Evolutionary conservation across 2,329 filamentous ascomycete species (phyloP), one percentile per base, ranked within the genome.

Genomic region (Tolypocladium amazonense): DNA sequence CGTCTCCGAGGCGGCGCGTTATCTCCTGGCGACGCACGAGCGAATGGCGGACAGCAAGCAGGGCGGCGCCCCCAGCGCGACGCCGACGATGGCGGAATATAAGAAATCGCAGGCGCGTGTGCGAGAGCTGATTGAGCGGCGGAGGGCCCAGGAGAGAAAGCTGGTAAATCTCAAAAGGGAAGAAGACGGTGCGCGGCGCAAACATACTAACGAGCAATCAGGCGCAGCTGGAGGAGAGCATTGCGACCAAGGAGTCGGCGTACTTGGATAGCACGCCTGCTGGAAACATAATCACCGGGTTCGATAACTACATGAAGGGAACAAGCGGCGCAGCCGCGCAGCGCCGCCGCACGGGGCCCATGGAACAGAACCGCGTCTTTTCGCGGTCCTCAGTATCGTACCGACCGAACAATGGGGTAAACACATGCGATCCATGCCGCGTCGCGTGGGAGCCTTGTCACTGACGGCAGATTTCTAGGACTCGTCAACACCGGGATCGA

Each of bases 231-330:
- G 94, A 99, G 77, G 90, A 96, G 56, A 82, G 84, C 64, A 97
- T 99, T 67, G 86, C 83, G 70, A 86, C 88, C 64, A 88, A 90
- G 69, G 94, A 99, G 73, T 85, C 87, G 60, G 82, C 87, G 23
- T 99, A 99, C 73, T 85, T 99, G 57, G 93, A 97, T 73, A 91
- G 91, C 68, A 95, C 92, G 5, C 88, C 87, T 18, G 85, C 81
- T 67, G 94, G 94, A 53, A 99, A 99, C 77, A 97, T 99, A 71
- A 93, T 99, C 72, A 92, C 90, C 56, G 94, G 94, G 27, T 99
- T 99, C 73, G 94, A 99, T 73, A 95, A 92, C 71, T 99, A 97
- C 77, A 95, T 96, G 79, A 99, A 99, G 75, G 92, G 90, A 59
- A 83, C 82, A 23, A 82, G 84, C 11, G 83, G 85, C n/a, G 79